Evolutionary conservation across 805 yeast genomes (phyloP).

Genomic region (Candida ficus): DNA sequence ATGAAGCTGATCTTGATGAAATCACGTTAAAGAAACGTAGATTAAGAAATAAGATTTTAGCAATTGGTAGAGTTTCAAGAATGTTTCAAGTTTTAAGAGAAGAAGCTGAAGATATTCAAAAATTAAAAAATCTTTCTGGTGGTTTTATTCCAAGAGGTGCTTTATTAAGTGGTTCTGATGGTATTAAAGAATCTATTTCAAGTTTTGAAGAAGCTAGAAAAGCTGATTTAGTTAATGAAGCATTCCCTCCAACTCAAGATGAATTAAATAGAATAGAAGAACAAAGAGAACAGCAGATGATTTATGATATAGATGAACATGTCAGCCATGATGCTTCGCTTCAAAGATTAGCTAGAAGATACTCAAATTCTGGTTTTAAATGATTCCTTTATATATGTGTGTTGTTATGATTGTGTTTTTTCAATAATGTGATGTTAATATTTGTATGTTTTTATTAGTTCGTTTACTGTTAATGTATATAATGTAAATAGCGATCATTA

Average conservation of each 20-base stretch:
- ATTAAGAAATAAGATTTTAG: slow-evolving; percentile 81
- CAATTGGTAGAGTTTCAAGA: slow-evolving; percentile 93
- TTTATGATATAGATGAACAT: slow-evolving; percentile 29
- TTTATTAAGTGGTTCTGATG: slow-evolving; percentile 76
- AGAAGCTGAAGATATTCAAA: slow-evolving; percentile 81
- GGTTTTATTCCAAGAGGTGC: slow-evolving; percentile 87
- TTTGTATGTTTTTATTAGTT: no score
- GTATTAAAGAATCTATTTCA: slow-evolving; percentile 60
- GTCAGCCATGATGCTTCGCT: slow-evolving; percentile 18
- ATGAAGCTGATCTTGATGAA: slow-evolving; percentile 17
- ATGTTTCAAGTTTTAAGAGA: slow-evolving; percentile 87
- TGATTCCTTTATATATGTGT: neutral
- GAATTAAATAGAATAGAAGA: slow-evolving; percentile 43
- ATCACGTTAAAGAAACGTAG: slow-evolving; percentile 41
- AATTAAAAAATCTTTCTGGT: slow-evolving; percentile 64
- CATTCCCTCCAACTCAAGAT: slow-evolving; percentile 74
- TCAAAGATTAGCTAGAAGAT: slow-evolving; percentile 24
- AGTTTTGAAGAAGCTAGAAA: slow-evolving; percentile 79
- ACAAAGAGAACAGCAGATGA: slow-evolving; percentile 40
- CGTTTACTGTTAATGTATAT: no score
- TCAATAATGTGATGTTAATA: no score
- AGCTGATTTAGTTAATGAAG: slow-evolving; percentile 81
- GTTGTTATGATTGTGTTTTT: no score
- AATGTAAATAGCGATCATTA: no score
- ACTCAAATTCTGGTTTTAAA: slow-evolving; percentile 11